Base-by-base conservation (phyloP, 768 basidiomycete species). In the Fomitopsis serialis region DNA sequence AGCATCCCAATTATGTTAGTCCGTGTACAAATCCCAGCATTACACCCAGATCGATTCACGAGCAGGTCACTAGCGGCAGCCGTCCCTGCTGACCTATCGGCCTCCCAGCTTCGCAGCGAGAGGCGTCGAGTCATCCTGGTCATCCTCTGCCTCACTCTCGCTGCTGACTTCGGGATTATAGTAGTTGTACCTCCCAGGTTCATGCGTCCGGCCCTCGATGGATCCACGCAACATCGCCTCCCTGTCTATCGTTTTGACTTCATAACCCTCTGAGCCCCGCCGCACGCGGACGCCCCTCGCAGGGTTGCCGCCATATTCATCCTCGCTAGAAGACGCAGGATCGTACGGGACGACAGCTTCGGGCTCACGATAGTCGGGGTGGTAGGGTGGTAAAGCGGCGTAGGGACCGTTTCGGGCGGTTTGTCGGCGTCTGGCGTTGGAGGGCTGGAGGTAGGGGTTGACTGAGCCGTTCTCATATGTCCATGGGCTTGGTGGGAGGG, bases 221-320 rank as follows among this genome's bases (percentile, higher is more conserved):
- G 87, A 85, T 46, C 74, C 70, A 53, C 66, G 70, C 37, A 92
- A 67, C 72, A 91, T 75, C 43, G 78, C 79, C 61, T 90, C 86
- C 53, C 90, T 73, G 43, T 79, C 73, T 35, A 79, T 69, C 11
- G 79, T 69, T 13, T 75, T 77, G 44, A 89, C 82, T 63, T 93
- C 91, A 59, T 84, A 89, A 3, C 91, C 91, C 69, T 93, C 92
- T 13, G 89, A 92, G 21, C 91, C 90, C 42, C 80, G 70, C 49
- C 91, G 74, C 45, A 89, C 73, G 29, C 57, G 64, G 6, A 36
- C 51, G 11, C 27, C 29, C n/a, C 51, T 42, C 3, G 12, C 21
- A 21, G 66, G 63, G 21, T 69, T 66, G 42, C 72, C 70, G 1
- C 65, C 64, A n/a, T 66, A 49, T 24, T 54, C 67, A 11, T 60